Base-by-base conservation (phyloP, 257 asterid species). In the Ocimum tenuiflorum region DNA sequence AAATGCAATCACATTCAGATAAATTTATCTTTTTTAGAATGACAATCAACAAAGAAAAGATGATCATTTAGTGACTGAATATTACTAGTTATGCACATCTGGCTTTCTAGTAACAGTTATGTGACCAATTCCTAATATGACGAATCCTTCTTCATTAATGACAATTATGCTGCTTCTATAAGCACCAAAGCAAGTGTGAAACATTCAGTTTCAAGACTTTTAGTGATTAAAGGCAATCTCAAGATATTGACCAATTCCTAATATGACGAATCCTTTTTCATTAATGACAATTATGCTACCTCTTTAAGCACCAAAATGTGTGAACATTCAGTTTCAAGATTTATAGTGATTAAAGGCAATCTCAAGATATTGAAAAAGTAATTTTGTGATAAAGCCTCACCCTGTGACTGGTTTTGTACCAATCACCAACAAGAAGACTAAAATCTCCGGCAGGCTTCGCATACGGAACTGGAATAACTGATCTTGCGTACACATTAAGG, bases 391-490 rank as follows among this genome's bases (percentile, higher is more conserved):
- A 35, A 65, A 72, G 4, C 22, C 76, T 59, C 33, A 89, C 99
- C 90, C 84, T 83, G 76, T 89, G 91, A 49, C 92, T 67, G 59
- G 84, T 49, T 41, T 74, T 86, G 71, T 67, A 89, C 99, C 97
- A 92, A 77, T 92, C 99, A 31, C 97, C 95, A 56, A 89, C 71
- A 47, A 92, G 91, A 57, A 92, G 72, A 77, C 74, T 87, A 81
- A 82, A 92, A 56, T 92, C 96, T 42, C 88, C 99, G 55, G 58
- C 88, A 17, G 96, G 99, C 73, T 74, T 83, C 33, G 90, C 72
- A 43, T 92, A 89, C 0, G 99, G 99, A 71, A 89, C 90, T 3
- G 99, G 58, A 75, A 92, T 92, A n/a, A 87, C 99, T 1, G 97
- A 86, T 79, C 99, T 79, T 8, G 94, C 90, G 67, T 81, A 79